A percentile compares a stretch with the other conserved stretches of the same genome.
Evolutionary conservation across 139 green algal genomes (phyloP).

Genomic region (Spirogloea muscicola): DNA sequence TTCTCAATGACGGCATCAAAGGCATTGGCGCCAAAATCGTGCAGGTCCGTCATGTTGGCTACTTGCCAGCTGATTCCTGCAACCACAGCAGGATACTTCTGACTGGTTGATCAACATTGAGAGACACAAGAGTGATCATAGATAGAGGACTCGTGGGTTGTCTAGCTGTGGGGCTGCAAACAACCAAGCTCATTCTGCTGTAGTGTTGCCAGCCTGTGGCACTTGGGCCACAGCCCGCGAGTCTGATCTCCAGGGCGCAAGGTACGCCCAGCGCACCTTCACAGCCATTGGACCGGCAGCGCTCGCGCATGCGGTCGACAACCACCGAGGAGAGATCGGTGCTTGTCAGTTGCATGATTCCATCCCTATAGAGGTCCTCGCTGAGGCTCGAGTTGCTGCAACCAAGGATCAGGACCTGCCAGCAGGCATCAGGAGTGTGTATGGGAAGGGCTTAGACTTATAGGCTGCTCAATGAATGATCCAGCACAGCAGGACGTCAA

Average conservation of each 20-base stretch:
- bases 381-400: constrained; percentile 52
- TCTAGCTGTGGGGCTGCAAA: too few relatives aligned
- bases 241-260: too few relatives aligned
- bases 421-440: neutral
- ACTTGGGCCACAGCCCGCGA: too few relatives aligned
- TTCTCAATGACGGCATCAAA: constrained; percentile 63
- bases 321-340: constrained; percentile 49
- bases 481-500: neutral
- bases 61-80: constrained; percentile 43
- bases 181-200: too few relatives aligned
- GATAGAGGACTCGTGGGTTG: too few relatives aligned
- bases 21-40: constrained; percentile 37
- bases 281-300: neutral
- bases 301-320: constrained; percentile 40
- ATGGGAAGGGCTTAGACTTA: neutral
- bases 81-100: too few relatives aligned
- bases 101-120: neutral
- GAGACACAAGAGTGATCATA: too few relatives aligned
- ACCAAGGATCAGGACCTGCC: constrained; percentile 51
- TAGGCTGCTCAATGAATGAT: neutral
- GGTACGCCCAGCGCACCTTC: constrained; percentile 7
- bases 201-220: too few relatives aligned
- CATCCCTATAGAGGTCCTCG: constrained; percentile 40
- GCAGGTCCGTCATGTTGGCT: constrained; percentile 56
- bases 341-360: constrained; percentile 32